Evolutionary conservation across 768 basidiomycete genomes (phyloP).

Genomic region (Solioccasus polychromus): DNA sequence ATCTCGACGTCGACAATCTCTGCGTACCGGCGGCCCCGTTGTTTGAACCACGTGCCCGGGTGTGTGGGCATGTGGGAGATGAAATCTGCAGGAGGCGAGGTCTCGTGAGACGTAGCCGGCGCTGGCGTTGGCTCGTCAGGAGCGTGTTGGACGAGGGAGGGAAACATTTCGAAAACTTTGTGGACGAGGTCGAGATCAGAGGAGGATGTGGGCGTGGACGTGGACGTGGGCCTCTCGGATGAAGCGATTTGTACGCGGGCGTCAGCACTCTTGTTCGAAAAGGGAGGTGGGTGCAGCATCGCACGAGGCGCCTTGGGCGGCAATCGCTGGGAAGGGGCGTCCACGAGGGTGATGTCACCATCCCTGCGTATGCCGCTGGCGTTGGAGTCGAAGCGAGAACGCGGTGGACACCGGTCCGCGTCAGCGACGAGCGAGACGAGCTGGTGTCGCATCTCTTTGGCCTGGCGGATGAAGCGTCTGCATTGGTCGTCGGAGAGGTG

Average conservation of each 20-base stretch:
- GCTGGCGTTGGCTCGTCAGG: neutral
- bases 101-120: neutral
- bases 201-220: too few relatives aligned
- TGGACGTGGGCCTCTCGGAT: constrained; percentile 1
- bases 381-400: too few relatives aligned
- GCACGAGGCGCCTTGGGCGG: constrained; percentile 22
- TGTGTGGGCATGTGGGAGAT: too few relatives aligned
- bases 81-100: too few relatives aligned
- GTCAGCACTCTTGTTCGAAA: neutral
- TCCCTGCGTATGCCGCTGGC: too few relatives aligned
- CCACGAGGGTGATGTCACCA: constrained; percentile 26
- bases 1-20: constrained; percentile 24
- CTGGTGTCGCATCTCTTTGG: constrained; percentile 26
- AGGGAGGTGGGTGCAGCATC: constrained; percentile 14
- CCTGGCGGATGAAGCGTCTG: constrained; percentile 15
- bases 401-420: too few relatives aligned
- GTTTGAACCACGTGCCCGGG: constrained; percentile 28
- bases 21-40: constrained; percentile 16
- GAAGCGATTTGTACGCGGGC: neutral
- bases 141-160: constrained; percentile 3
- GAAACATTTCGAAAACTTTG: constrained; percentile 5
- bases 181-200: constrained; percentile 6
- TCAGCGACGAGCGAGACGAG: constrained; percentile 14
- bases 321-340: constrained; percentile 7
- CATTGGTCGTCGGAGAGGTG: constrained; percentile 30